Percentiles rank a stretch among this genome's conserved stretches.
Conservation (phyloP, 805 yeast species). For the Candida krabiensis region DNA sequence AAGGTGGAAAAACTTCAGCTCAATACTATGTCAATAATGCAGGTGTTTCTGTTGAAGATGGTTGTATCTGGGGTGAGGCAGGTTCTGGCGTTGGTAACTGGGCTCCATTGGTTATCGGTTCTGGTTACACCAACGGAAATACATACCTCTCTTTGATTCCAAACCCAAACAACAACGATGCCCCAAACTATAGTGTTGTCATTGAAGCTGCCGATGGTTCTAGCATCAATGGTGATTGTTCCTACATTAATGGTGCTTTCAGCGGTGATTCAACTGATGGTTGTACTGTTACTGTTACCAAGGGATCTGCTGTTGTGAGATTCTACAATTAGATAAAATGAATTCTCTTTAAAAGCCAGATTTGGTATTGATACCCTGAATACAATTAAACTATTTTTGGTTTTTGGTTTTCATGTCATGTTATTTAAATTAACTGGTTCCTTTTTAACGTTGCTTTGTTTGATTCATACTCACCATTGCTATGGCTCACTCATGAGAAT, state of each 20-base stretch:
- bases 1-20: slow-evolving; percentile 80
- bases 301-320: slow-evolving; percentile 36
- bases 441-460: slow-evolving; percentile 1
- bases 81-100: slow-evolving; percentile 92
- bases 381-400: slow-evolving; percentile 4
- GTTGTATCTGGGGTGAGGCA: slow-evolving; percentile 88
- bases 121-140: slow-evolving; percentile 73
- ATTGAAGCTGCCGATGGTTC: slow-evolving; percentile 38
- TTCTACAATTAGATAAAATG: slow-evolving; percentile 22
- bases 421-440: not conserved
- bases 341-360: too few species aligned
- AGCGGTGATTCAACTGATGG: slow-evolving; percentile 68
- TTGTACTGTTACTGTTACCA: slow-evolving; percentile 61
- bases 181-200: slow-evolving; percentile 57
- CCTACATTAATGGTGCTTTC: slow-evolving; percentile 42
- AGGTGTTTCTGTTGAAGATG: slow-evolving; percentile 86
- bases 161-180: slow-evolving; percentile 80
- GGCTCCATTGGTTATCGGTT: slow-evolving; percentile 96
- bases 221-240: slow-evolving; percentile 40
- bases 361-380: too few species aligned
- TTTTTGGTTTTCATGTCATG: not conserved
- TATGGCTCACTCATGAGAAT: too few species aligned
- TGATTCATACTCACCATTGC: too few species aligned
- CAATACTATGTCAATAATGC: slow-evolving; percentile 98
- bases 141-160: slow-evolving; percentile 90